Conservation (phyloP, 1,284 basidiomycete species). For the Ceratobasidium theobromae region DNA sequence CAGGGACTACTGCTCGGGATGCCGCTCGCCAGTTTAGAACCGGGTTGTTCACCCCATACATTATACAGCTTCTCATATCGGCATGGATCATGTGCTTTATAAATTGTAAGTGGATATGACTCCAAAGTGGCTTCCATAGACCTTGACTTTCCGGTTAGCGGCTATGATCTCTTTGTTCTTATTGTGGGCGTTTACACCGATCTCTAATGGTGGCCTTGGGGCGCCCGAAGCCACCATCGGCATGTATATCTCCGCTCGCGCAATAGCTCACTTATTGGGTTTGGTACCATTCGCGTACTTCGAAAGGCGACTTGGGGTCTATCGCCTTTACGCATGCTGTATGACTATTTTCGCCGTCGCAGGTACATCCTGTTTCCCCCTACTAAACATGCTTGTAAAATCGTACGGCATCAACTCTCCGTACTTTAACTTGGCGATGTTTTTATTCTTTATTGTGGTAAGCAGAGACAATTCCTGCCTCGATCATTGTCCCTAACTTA, state of each 20-base stretch:
- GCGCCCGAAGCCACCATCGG: slow-evolving; percentile 9
- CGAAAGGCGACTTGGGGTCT: slow-evolving; percentile 4
- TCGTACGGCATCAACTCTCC: not conserved
- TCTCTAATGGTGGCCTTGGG: slow-evolving; percentile 14
- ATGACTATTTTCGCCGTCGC: not conserved
- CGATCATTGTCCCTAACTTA: not conserved
- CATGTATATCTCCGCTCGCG: slow-evolving; percentile 5
- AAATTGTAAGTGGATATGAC: not conserved
- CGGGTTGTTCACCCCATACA: not conserved
- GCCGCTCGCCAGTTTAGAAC: not conserved
- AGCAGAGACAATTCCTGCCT: not conserved
- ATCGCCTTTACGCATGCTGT: slow-evolving; percentile 20
- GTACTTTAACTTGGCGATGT: not conserved
- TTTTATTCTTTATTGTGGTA: not conserved
- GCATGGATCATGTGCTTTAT: slow-evolving; percentile 29
- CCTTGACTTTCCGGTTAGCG: not conserved
- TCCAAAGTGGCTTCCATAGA: not conserved
- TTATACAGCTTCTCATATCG: slow-evolving; percentile 19
- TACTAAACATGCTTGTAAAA: slow-evolving; percentile 6
- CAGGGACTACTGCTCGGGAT: not conserved
- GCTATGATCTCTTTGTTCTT: slow-evolving; percentile 1
- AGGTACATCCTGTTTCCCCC: not conserved
- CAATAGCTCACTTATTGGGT: not conserved
- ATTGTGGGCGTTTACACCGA: slow-evolving; percentile 25
- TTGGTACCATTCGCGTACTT: slow-evolving; percentile 23